Evolutionary conservation across 2,329 filamentous ascomycete genomes (phyloP).

Genomic region (Fusarium coffeatum): DNA sequence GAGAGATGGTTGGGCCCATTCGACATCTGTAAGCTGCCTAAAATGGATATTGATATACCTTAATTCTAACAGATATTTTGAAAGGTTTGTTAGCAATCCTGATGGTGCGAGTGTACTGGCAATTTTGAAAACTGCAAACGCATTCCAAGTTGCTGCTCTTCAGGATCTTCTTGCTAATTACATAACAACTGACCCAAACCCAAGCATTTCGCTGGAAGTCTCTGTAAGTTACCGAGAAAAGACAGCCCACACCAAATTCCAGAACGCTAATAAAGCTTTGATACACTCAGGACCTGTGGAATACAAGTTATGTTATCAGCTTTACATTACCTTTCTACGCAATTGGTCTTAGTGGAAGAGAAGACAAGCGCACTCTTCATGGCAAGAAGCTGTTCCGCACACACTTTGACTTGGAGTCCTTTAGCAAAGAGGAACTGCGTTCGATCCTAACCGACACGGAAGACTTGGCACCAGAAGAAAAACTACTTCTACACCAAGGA

Average conservation of each 20-base stretch:
- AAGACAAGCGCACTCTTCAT: not conserved
- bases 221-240: conserved; percentile 5
- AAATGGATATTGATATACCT: too few relatives aligned
- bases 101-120: conserved; percentile 1
- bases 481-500: not conserved
- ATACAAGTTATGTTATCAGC: not conserved
- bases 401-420: not conserved
- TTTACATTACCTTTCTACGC: not conserved
- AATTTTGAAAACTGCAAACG: conserved; percentile 11
- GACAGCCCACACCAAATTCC: too few relatives aligned
- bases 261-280: not conserved
- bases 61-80: not conserved
- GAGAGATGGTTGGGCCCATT: not conserved
- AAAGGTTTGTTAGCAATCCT: conserved; percentile 32
- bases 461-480: not conserved
- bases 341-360: not conserved
- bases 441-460: not conserved
- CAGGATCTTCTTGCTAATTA: conserved; percentile 23
- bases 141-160: not conserved
- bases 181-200: conserved; percentile 3
- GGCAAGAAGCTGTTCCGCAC: not conserved
- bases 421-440: not conserved
- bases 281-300: not conserved
- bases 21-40: not conserved
- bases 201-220: conserved; percentile 3